Conservation (phyloP, 2,329 filamentous ascomycete genomes). For the Fusarium nematophilum region DNA sequence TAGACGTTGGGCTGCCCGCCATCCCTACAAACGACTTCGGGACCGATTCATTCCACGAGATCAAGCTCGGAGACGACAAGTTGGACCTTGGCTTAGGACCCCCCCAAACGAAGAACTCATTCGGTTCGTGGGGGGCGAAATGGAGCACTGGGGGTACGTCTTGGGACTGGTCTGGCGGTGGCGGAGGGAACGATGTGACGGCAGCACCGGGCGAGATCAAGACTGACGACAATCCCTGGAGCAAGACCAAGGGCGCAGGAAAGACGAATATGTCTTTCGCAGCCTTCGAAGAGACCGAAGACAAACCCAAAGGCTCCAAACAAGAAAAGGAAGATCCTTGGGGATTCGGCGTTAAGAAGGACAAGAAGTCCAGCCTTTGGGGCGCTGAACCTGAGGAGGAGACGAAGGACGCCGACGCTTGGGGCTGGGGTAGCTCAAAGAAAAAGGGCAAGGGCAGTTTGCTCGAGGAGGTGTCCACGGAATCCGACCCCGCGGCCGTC, state of each 20-base stretch:
- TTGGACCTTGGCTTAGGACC: conserved; percentile 66
- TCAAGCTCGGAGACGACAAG: conserved; percentile 73
- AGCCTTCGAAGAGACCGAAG: conserved; percentile 55
- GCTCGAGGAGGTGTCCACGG: conserved; percentile 31
- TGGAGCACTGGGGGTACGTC: conserved; percentile 65
- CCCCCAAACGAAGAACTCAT: conserved; percentile 56
- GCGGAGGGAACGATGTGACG: conserved; percentile 38
- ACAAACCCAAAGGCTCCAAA: conserved; percentile 48
- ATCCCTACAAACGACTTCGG: conserved; percentile 55
- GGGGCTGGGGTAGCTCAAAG: conserved; percentile 51
- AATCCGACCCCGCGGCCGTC: conserved; percentile 37
- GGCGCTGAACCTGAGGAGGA: conserved; percentile 49
- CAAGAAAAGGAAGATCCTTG: conserved; percentile 49
- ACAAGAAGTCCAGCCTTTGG: conserved; percentile 55
- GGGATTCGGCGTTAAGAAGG: conserved; percentile 52
- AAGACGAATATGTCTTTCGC: conserved; percentile 60
- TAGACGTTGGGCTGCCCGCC: conserved; percentile 43
- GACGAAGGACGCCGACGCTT: conserved; percentile 48
- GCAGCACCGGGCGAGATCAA: conserved; percentile 25
- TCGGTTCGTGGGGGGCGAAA: conserved; percentile 70
- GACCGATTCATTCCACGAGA: conserved; percentile 70
- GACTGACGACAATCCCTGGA: conserved; percentile 60
- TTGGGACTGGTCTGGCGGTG: conserved; percentile 56
- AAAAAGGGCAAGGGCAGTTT: conserved; percentile 49
- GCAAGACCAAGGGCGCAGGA: conserved; percentile 65